Evolutionary conservation across 768 basidiomycete genomes (phyloP).

Genomic region (Rickenella mellea): DNA sequence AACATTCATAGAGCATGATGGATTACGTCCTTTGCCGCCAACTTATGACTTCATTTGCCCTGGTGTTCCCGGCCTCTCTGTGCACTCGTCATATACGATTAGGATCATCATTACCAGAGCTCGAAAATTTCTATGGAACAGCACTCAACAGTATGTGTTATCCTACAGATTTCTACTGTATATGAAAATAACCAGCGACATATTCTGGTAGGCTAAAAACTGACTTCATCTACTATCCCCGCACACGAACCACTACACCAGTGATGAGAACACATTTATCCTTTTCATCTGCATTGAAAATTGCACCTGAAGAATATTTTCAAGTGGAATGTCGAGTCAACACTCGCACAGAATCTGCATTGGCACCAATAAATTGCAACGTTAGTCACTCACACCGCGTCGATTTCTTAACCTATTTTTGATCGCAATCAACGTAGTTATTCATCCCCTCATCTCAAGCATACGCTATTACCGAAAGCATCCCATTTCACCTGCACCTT

Average conservation of each 20-base stretch:
- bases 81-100: conserved; percentile 36
- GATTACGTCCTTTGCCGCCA: conserved; percentile 36
- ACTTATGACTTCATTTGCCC: conserved; percentile 26
- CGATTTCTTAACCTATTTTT: neutral
- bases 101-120: conserved; percentile 27
- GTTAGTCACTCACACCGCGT: conserved; percentile 25
- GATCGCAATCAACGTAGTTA: conserved; percentile 28
- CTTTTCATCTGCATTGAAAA: conserved; percentile 52
- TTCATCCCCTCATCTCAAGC: conserved; percentile 49
- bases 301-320: conserved; percentile 58
- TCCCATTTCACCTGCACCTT: conserved; percentile 61
- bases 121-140: conserved; percentile 35
- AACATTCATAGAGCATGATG: conserved; percentile 29
- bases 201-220: conserved; percentile 30
- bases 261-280: conserved; percentile 32
- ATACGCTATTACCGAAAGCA: conserved; percentile 43
- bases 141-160: conserved; percentile 32
- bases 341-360: conserved; percentile 21
- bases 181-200: neutral
- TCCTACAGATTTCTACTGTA: conserved; percentile 3
- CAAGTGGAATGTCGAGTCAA: conserved; percentile 36
- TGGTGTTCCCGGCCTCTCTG: conserved; percentile 27
- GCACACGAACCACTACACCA: conserved; percentile 44
- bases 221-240: conserved; percentile 43
- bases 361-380: conserved; percentile 37